Conservation (phyloP, 2,329 filamentous ascomycete genomes). For the Aurifilum marmelostoma region DNA sequence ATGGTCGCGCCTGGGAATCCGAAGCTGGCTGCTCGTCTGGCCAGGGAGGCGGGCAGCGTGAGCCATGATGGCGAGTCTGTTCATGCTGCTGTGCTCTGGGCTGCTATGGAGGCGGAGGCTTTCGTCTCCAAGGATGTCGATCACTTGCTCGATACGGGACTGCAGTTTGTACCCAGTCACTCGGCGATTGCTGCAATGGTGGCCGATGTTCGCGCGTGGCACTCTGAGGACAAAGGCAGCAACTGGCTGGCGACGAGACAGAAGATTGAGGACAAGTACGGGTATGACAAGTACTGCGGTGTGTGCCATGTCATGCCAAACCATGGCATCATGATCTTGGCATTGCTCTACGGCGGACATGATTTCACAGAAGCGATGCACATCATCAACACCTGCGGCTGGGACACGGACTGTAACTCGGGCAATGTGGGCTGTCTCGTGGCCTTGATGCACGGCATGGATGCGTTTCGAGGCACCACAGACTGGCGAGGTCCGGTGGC, state of each 20-base stretch:
- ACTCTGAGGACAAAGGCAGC: slow-evolving; percentile 29
- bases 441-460: slow-evolving; percentile 41
- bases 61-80: slow-evolving; percentile 45
- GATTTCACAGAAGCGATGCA: slow-evolving; percentile 41
- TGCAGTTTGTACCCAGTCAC: slow-evolving; percentile 36
- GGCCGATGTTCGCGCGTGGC: slow-evolving; percentile 38
- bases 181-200: slow-evolving; percentile 37
- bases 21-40: slow-evolving; percentile 37
- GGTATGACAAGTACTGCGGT: slow-evolving; percentile 40
- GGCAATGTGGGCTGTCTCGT: slow-evolving; percentile 43
- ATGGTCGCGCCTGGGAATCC: slow-evolving; percentile 40
- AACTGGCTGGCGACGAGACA: slow-evolving; percentile 41
- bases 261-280: slow-evolving; percentile 40
- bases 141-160: slow-evolving; percentile 39
- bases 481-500: slow-evolving; percentile 43
- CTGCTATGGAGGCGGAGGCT: slow-evolving; percentile 44
- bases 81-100: slow-evolving; percentile 43
- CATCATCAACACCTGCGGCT: slow-evolving; percentile 42
- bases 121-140: slow-evolving; percentile 40
- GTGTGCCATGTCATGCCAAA: slow-evolving; percentile 42
- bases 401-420: slow-evolving; percentile 46
- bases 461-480: slow-evolving; percentile 33
- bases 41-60: slow-evolving; percentile 39
- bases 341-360: slow-evolving; percentile 37
- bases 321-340: slow-evolving; percentile 41